Percentiles rank a stretch among this genome's conserved stretches.
phyloP scores from a whole-genome alignment of 2,329 filamentous ascomycete genomes.

The Coniella lustricola region DNA sequence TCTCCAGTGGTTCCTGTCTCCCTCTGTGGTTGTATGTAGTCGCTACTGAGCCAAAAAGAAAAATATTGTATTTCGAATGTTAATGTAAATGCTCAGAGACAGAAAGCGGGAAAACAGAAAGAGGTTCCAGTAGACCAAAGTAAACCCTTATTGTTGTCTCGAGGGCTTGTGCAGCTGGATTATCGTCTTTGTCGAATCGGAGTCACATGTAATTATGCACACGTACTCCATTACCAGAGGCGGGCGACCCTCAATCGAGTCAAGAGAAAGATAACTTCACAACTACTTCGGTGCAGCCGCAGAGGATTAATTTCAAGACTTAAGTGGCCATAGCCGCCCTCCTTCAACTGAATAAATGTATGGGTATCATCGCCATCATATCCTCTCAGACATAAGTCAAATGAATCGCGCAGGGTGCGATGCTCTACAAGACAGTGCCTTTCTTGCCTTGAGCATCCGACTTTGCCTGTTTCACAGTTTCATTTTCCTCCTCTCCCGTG shows the following conservation, averaged over 20 bases:
- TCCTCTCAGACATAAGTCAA: background rate
- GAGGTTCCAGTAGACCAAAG: no score
- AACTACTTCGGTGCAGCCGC: no score
- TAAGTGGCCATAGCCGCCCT: background rate
- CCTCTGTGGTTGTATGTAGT: no score
- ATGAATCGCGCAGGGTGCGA: background rate
- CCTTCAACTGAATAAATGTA: background rate
- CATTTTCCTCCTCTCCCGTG: background rate
- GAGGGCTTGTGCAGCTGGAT: no score
- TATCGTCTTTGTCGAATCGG: background rate
- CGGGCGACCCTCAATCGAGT: background rate
- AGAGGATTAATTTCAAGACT: background rate
- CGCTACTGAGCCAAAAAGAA: no score
- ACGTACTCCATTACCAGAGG: background rate
- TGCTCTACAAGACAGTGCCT: background rate
- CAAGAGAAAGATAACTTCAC: background rate
- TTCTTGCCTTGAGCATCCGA: background rate
- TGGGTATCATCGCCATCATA: constrained; percentile 7
- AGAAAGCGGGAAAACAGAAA: no score
- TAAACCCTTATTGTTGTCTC: no score
- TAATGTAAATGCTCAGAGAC: no score
- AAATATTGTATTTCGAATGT: no score
- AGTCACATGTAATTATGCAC: constrained; percentile 1
- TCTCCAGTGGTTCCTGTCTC: no score
- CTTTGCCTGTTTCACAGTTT: background rate